These are phyloP conservation scores for Inonotus hispidus DNA, from an alignment of 1,284 basidiomycete genomes.

Conservation along the genomic window DNA sequence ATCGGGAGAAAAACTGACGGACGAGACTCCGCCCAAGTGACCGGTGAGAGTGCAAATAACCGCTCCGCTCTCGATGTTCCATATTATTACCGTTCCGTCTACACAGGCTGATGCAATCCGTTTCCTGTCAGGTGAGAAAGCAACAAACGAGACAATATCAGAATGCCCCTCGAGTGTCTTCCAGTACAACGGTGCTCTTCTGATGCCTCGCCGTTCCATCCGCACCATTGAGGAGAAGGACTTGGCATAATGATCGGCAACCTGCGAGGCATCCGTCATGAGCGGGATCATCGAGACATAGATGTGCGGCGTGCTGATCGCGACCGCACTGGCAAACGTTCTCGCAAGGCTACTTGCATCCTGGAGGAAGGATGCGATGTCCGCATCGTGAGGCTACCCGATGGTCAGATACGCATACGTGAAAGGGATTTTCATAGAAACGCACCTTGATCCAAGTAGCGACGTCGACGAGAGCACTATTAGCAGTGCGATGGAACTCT, in stretches of 20 bases:
- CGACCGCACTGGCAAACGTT: conserved; percentile 18
- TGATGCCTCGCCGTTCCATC: background rate
- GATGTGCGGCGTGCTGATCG: conserved; percentile 23
- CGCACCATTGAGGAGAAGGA: background rate
- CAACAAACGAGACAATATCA: background rate
- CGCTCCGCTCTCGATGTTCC: too few relatives aligned
- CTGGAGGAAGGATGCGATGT: background rate
- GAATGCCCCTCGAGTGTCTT: background rate
- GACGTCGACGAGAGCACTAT: background rate
- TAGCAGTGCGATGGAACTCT: background rate
- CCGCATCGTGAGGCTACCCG: background rate
- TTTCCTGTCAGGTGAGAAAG: conserved; percentile 1
- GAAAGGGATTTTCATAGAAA: background rate
- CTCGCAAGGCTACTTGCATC: conserved; percentile 13
- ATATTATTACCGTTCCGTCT: conserved; percentile 1
- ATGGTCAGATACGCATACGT: background rate
- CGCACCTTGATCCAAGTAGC: background rate
- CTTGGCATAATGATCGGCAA: background rate
- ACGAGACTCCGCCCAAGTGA: too few relatives aligned
- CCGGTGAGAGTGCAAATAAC: too few relatives aligned
- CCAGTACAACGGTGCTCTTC: background rate
- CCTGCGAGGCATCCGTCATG: conserved; percentile 11
- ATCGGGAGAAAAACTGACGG: too few relatives aligned
- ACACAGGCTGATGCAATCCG: background rate
- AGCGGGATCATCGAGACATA: conserved; percentile 24